Percentiles rank a stretch among this genome's conserved stretches.
Evolutionary conservation across 1,284 basidiomycete genomes (phyloP).

Genomic region (Paramarasmius palmivorus): DNA sequence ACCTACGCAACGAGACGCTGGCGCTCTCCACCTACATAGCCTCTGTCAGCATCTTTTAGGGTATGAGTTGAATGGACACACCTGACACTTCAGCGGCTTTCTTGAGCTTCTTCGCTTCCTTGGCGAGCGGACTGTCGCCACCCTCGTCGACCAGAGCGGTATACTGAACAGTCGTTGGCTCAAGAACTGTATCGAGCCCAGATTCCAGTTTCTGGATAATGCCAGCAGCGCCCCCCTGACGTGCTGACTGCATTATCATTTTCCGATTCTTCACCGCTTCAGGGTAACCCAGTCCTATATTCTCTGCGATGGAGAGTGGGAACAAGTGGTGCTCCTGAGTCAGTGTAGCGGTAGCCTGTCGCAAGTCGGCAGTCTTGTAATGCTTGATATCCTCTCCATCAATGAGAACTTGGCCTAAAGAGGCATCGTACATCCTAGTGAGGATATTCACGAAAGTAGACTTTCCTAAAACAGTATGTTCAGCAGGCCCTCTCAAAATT

Average conservation of each 20-base stretch:
- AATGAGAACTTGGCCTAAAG: conserved; percentile 39
- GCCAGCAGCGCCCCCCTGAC: conserved; percentile 36
- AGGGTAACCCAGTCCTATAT: conserved; percentile 45
- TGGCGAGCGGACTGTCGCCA: conserved; percentile 32
- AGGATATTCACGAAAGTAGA: conserved; percentile 45
- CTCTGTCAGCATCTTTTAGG: neutral
- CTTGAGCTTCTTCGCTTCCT: conserved; percentile 30
- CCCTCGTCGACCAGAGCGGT: conserved; percentile 32
- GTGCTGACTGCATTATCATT: conserved; percentile 34
- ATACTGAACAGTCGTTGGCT: conserved; percentile 28
- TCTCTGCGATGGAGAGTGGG: conserved; percentile 44
- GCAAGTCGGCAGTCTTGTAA: conserved; percentile 35
- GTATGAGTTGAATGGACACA: conserved; percentile 9
- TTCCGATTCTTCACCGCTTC: conserved; percentile 25
- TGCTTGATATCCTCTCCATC: conserved; percentile 36
- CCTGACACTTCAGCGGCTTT: conserved; percentile 36
- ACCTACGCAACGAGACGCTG: conserved; percentile 43
- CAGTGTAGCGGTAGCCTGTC: conserved; percentile 38
- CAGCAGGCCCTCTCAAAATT: too few relatives aligned
- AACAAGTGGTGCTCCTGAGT: conserved; percentile 45
- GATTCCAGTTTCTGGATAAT: conserved; percentile 31
- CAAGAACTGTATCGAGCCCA: conserved; percentile 31
- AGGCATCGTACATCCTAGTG: conserved; percentile 42
- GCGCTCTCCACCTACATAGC: conserved; percentile 36
- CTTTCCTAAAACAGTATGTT: conserved; percentile 28